These are phyloP conservation scores for Claviceps lovelessii DNA, from an alignment of 2,329 filamentous ascomycete species.

Conservation along the genomic window DNA sequence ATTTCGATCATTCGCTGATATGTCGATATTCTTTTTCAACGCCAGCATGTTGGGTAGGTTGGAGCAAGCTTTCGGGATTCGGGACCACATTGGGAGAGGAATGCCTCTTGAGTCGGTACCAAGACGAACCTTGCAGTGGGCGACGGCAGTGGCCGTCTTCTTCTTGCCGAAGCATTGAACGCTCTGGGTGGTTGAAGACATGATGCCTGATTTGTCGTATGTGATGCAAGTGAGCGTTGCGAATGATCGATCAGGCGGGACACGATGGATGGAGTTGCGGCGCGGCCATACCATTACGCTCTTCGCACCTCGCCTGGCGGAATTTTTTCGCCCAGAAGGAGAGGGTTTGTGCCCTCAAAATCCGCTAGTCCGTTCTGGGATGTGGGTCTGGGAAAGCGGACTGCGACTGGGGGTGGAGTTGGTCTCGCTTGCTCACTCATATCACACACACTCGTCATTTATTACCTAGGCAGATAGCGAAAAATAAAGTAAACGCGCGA, in stretches of 20 bases:
- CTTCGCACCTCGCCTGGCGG: constrained; percentile 2
- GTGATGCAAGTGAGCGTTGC: constrained; percentile 7
- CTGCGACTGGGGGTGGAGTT: neutral
- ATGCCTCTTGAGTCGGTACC: neutral
- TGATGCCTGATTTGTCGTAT: constrained; percentile 35
- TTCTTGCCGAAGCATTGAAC: constrained; percentile 99
- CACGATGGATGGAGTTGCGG: constrained; percentile 4
- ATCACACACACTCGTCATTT: neutral
- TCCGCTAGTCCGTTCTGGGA: constrained; percentile 14
- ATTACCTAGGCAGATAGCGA: neutral
- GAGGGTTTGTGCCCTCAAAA: constrained; percentile 21
- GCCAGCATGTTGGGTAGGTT: neutral
- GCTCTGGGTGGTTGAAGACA: constrained; percentile 63
- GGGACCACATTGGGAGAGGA: neutral
- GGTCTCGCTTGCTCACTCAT: neutral
- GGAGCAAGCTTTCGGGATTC: neutral
- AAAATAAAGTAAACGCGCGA: neutral
- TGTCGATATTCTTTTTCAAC: neutral
- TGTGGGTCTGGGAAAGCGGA: neutral
- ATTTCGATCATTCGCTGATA: neutral
- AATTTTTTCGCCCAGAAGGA: constrained; percentile 11
- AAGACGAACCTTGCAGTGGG: constrained; percentile 74
- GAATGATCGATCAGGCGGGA: constrained; percentile 2
- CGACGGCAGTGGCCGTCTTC: constrained; percentile 79
- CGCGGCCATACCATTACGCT: neutral